Conservation (phyloP, 768 basidiomycete genomes). For the Dictyophora rubrovolvata region DNA sequence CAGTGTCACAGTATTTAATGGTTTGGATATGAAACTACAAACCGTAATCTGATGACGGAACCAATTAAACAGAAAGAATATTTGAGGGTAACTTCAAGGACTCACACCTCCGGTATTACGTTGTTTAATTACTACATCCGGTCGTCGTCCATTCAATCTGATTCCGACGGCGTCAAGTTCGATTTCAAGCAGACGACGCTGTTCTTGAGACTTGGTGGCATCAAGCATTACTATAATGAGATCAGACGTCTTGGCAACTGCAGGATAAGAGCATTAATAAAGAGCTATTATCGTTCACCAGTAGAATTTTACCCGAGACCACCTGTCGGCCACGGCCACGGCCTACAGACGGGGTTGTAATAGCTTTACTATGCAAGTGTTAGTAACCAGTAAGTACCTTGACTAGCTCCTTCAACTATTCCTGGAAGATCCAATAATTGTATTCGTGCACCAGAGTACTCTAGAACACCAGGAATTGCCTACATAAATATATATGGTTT, state of each 20-base stretch:
- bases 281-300: background rate
- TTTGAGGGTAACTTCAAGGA: conserved; percentile 9
- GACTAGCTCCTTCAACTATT: conserved; percentile 89
- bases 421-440: conserved; percentile 93
- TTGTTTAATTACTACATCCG: conserved; percentile 92
- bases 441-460: conserved; percentile 88
- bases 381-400: conserved; percentile 30
- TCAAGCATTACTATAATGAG: conserved; percentile 90
- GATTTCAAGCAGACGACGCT: conserved; percentile 75
- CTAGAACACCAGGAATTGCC: conserved; percentile 96
- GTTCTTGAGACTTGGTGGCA: conserved; percentile 88
- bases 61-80: background rate
- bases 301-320: conserved; percentile 56
- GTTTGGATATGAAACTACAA: conserved; percentile 12
- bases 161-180: conserved; percentile 97
- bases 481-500: conserved; percentile 18
- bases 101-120: conserved; percentile 86
- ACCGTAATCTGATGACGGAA: conserved; percentile 54
- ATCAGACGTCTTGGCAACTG: conserved; percentile 84
- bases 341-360: conserved; percentile 26
- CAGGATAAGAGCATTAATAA: background rate
- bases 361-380: no score
- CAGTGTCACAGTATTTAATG: background rate
- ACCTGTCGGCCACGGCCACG: conserved; percentile 94
- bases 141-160: conserved; percentile 78